Percentiles rank a stretch among this genome's conserved stretches.
Evolutionary conservation across 2,329 filamentous ascomycete species (phyloP).

Genomic region (Penicillium sp.): DNA sequence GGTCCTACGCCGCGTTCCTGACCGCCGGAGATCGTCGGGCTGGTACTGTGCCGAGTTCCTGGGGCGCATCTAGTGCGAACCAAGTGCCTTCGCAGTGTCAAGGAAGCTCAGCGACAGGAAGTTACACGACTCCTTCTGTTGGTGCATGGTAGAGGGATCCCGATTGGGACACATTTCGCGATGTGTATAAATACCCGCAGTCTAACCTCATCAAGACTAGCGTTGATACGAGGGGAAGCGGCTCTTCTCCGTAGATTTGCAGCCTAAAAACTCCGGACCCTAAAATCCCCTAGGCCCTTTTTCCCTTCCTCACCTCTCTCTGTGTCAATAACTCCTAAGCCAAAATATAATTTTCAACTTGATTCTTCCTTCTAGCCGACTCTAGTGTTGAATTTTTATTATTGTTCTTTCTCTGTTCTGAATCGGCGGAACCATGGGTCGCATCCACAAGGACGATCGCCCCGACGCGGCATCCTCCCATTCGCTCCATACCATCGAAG

Average conservation of each 20-base stretch:
- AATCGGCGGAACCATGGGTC: conserved; percentile 1
- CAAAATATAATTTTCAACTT: neutral
- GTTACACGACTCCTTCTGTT: conserved; percentile 8
- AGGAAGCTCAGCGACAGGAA: conserved; percentile 11
- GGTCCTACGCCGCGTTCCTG: conserved; percentile 43
- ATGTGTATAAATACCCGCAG: neutral
- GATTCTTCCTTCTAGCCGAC: neutral
- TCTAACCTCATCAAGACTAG: neutral
- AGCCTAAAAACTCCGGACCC: neutral
- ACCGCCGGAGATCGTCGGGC: conserved; percentile 22
- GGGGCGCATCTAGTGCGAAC: conserved; percentile 10
- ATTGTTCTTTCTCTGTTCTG: neutral
- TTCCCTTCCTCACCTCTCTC: neutral
- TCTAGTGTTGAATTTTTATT: neutral
- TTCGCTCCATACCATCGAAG: conserved; percentile 19
- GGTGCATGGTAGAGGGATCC: conserved; percentile 5
- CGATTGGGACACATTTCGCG: neutral
- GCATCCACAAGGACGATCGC: conserved; percentile 2
- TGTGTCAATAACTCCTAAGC: neutral
- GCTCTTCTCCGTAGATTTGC: neutral
- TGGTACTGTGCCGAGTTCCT: conserved; percentile 9
- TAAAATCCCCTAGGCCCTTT: neutral
- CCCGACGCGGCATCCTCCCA: conserved; percentile 16
- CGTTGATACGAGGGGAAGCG: neutral
- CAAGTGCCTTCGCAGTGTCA: conserved; percentile 10